phyloP scores from a whole-genome alignment of 208 protist species.

The Acanthamoeba lenticulata region DNA sequence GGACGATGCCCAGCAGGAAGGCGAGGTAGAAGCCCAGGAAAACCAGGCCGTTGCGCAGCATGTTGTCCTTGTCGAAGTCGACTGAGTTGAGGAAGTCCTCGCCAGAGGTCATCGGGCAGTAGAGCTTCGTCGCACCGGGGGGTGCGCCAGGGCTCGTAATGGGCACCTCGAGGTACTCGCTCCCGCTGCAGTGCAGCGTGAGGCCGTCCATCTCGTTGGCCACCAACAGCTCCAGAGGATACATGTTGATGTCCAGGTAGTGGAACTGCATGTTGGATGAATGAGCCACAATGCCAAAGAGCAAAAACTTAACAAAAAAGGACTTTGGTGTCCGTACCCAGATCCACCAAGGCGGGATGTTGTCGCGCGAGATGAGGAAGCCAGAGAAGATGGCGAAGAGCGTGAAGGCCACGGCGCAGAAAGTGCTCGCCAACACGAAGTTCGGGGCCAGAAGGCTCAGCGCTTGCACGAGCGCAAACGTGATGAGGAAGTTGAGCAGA shows the following conservation, averaged over 20 bases:
- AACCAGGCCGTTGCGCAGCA: not conserved
- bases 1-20: not conserved
- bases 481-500: slow-evolving; percentile 21
- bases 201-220: slow-evolving; percentile 11
- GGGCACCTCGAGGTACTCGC: not conserved
- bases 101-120: not conserved
- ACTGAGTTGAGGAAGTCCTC: not conserved
- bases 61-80: slow-evolving; percentile 19
- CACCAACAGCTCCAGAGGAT: not conserved
- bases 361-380: slow-evolving; percentile 61
- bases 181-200: not conserved
- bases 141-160: not conserved
- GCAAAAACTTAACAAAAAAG: too few relatives aligned
- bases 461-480: not conserved
- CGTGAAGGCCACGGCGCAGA: slow-evolving; percentile 38
- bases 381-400: slow-evolving; percentile 45
- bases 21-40: slow-evolving; percentile 23
- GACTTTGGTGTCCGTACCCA: too few relatives aligned
- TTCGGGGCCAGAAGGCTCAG: slow-evolving; percentile 20
- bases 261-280: not conserved
- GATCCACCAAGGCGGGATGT: slow-evolving; percentile 50
- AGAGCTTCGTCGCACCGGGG: not conserved
- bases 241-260: not conserved
- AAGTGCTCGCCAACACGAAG: slow-evolving; percentile 1
- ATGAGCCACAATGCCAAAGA: too few relatives aligned